Base-by-base conservation (phyloP, 1,284 basidiomycete genomes). In the Entoloma clypeatum region DNA sequence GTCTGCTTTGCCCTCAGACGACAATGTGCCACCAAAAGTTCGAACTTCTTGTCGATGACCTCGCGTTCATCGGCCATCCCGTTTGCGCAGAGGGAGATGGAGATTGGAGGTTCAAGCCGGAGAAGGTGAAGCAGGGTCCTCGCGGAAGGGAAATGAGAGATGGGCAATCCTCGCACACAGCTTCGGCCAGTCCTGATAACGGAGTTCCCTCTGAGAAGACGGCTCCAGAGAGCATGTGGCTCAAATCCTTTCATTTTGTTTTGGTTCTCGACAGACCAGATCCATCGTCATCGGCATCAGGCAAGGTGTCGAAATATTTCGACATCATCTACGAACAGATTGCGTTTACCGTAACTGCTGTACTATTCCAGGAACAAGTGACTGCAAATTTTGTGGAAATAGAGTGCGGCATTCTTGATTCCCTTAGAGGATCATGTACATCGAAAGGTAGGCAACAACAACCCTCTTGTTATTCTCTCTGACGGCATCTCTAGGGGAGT, bases 51-150 rank as follows among this genome's bases (percentile, higher is more conserved):
- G 84, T 97, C 14, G 93, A 98, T 56, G 87, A 94, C 54, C 74
- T 98, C n/a, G 88, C 83, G 2, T 98, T 98, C 59, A 74, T 98
- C 27, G 95, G 95, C 0, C 94, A 98, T 61, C 95, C 95, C 0
- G 92, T 98, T 1, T 86, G 84, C 54, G 77, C 81, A 7, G 83
- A 86, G 23, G 56, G 71, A n/a, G 83, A 87, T 51, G 87, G 83
- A 1, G 65, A 62, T 5, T 91, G 88, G 88, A 65, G 65, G 23
- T 86, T 86, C 58, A 78, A 73, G 55, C 63, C 67, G n/a, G 80
- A 82, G 53, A 79, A 74, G 50, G 49, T 57, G 40, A 74, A 74
- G 47, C 47, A 62, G 29, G 61, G 62, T 23, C 68, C 72, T 28
- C 67, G 81, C 40, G 79, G 78, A 22, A 61, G 81, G 33, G 78